A percentile compares a stretch with the other conserved stretches of the same genome.
phyloP scores from a whole-genome alignment of 2,329 filamentous ascomycete genomes.

The Cladosporium sp. region DNA sequence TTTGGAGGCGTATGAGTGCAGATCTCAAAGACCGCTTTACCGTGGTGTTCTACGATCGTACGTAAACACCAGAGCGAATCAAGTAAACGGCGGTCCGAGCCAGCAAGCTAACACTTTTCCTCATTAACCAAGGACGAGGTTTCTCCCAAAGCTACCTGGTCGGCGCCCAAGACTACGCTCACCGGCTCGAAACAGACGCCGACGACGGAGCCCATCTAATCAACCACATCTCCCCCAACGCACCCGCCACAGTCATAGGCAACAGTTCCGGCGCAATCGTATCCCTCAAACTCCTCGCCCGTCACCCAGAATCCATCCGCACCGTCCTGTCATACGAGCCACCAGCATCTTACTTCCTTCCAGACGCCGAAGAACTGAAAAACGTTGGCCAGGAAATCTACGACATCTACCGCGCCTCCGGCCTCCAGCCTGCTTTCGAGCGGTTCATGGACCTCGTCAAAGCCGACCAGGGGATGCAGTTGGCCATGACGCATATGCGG shows the following conservation, averaged over 20 bases:
- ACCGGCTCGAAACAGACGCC: slow-evolving; percentile 29
- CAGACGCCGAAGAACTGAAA: slow-evolving; percentile 14
- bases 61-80: slow-evolving; percentile 16
- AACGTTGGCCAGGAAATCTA: slow-evolving; percentile 8
- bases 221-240: slow-evolving; percentile 8
- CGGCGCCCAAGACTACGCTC: slow-evolving; percentile 23
- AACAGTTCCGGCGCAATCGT: slow-evolving; percentile 16
- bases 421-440: slow-evolving; percentile 12
- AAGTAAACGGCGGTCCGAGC: too few species aligned
- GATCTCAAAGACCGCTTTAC: slow-evolving; percentile 25
- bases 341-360: slow-evolving; percentile 13
- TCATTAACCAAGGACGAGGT: slow-evolving; percentile 11
- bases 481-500: slow-evolving; percentile 3
- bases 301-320: slow-evolving; percentile 14
- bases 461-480: slow-evolving; percentile 1
- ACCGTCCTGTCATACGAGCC: slow-evolving; percentile 17
- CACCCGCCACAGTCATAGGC: slow-evolving; percentile 13
- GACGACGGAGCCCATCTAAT: slow-evolving; percentile 26
- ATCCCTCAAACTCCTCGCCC: slow-evolving; percentile 8
- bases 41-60: slow-evolving; percentile 29
- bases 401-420: slow-evolving; percentile 14
- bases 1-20: slow-evolving; percentile 24
- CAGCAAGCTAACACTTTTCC: slow-evolving; percentile 5
- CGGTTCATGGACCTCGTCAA: slow-evolving; percentile 16
- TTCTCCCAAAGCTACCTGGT: slow-evolving; percentile 18